Percentiles rank a stretch among this genome's conserved stretches.
These are phyloP conservation scores for Dujonia santamariae DNA, from an alignment of 1,139 yeast species.

Conservation along the genomic window DNA sequence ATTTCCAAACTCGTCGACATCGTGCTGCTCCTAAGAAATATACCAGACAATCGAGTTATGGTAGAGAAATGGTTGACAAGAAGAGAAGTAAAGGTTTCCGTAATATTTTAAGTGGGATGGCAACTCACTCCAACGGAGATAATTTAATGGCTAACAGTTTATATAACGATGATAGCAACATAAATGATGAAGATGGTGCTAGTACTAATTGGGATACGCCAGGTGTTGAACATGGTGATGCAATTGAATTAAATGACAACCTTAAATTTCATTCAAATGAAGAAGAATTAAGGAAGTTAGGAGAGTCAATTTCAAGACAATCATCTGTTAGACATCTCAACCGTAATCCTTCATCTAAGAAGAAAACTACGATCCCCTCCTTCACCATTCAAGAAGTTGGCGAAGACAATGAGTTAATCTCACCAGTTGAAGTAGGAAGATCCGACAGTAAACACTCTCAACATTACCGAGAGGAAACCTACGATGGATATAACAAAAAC, in stretches of 20 bases:
- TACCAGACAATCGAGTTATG: neutral
- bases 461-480: slow-evolving; percentile 17
- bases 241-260: neutral
- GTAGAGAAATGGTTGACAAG: neutral
- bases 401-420: too few species aligned
- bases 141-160: neutral
- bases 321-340: slow-evolving; percentile 25
- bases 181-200: neutral
- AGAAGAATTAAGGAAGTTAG: slow-evolving; percentile 28
- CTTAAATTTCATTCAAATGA: too few species aligned
- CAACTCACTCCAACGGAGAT: neutral
- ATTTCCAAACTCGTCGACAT: neutral
- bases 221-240: neutral
- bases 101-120: neutral
- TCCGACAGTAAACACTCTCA: slow-evolving; percentile 5
- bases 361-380: neutral
- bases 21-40: neutral
- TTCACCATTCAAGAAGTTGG: too few species aligned
- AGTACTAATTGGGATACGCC: too few species aligned
- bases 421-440: slow-evolving; percentile 1
- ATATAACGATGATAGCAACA: neutral
- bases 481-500: slow-evolving; percentile 15
- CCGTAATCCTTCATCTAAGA: slow-evolving; percentile 1
- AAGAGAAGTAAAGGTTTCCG: neutral
- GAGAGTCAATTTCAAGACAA: slow-evolving; percentile 29